Conservation (phyloP, 306 rosid genomes). For the Sicyos baderoa region DNA sequence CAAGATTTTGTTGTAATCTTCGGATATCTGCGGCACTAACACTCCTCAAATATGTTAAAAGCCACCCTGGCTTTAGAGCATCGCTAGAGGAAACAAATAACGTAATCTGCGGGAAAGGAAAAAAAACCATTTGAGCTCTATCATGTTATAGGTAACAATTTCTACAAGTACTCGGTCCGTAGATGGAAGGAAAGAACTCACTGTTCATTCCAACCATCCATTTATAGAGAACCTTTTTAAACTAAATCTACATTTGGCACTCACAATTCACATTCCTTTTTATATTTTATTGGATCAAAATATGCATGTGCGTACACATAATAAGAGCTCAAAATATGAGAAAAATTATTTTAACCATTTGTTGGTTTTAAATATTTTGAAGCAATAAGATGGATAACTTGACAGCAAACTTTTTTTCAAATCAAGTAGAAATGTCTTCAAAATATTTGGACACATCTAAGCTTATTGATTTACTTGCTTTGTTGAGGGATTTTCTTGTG, state of each 20-base stretch:
- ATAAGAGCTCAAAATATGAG: not conserved
- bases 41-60: conserved; percentile 54
- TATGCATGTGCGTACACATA: not conserved
- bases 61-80: conserved; percentile 67
- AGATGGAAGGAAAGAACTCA: not conserved
- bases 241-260: not conserved
- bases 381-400: not conserved
- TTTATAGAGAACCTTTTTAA: not conserved
- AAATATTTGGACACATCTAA: too few relatives aligned
- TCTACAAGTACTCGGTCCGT: not conserved
- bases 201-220: not conserved
- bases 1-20: conserved; percentile 64
- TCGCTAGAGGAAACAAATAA: conserved; percentile 69
- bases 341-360: not conserved
- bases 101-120: conserved; percentile 34
- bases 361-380: not conserved
- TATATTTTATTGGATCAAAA: not conserved
- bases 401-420: not conserved
- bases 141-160: not conserved
- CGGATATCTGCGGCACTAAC: conserved; percentile 41
- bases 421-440: not conserved
- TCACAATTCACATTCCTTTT: not conserved
- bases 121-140: conserved; percentile 18
- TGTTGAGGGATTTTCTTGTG: too few relatives aligned
- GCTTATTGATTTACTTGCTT: too few relatives aligned